A percentile compares a stretch with the other conserved stretches of the same genome.
Evolutionary conservation across 1,139 yeast species (phyloP).

Genomic region (Candida anutae): DNA sequence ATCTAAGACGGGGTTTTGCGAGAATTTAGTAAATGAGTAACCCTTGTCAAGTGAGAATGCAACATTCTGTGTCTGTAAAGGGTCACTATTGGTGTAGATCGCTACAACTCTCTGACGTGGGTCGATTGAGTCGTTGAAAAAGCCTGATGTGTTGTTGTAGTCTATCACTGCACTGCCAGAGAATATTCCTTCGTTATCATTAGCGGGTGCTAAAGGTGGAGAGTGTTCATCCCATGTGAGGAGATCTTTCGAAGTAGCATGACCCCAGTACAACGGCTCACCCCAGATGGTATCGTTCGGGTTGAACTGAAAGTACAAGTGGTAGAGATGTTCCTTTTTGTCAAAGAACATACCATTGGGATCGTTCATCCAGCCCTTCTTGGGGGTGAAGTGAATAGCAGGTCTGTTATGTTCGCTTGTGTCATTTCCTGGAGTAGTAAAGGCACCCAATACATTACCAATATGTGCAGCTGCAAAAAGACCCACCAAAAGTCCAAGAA

Average conservation of each 20-base stretch:
- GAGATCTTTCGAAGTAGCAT: constrained; percentile 1
- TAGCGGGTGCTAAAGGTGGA: background rate
- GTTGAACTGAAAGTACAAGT: constrained; percentile 1
- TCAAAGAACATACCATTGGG: constrained; percentile 1
- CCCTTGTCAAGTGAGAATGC: constrained; percentile 1
- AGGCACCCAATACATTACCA: background rate
- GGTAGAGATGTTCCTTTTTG: background rate
- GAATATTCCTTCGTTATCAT: background rate
- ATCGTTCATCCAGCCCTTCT: constrained; percentile 1
- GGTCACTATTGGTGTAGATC: background rate
- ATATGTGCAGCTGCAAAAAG: background rate
- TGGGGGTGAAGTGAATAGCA: constrained; percentile 1
- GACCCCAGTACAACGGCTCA: constrained; percentile 1
- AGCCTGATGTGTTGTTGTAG: background rate
- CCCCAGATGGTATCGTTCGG: constrained; percentile 1
- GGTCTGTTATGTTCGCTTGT: constrained; percentile 1
- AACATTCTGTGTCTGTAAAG: constrained; percentile 1
- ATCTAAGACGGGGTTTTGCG: constrained; percentile 1
- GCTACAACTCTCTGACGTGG: constrained; percentile 1
- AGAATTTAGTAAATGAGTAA: constrained; percentile 1
- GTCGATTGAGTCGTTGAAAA: constrained; percentile 1
- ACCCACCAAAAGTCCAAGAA: no score
- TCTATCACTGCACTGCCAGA: constrained; percentile 1
- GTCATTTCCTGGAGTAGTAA: background rate
- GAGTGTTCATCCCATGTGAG: constrained; percentile 1